phyloP scores from a whole-genome alignment of 495 filamentous ascomycete genomes.

The Hyaloscypha bicolor region DNA sequence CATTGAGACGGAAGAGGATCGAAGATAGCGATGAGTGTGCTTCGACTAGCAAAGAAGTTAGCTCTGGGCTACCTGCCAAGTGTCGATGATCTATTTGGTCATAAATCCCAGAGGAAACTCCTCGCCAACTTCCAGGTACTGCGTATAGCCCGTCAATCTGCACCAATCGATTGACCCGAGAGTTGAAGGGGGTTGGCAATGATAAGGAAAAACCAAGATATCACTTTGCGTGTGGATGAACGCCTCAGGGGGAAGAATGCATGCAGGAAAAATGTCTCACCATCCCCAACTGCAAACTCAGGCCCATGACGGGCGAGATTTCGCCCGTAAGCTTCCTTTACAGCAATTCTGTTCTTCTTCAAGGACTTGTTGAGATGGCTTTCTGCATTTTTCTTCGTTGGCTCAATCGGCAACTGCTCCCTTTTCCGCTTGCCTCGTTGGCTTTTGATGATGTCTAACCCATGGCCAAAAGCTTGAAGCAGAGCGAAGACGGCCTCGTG shows the following conservation, averaged over 20 bases:
- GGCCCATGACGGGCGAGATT: constrained; percentile 22
- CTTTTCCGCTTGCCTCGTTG: constrained; percentile 11
- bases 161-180: background rate
- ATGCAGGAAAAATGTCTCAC: constrained; percentile 14
- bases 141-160: background rate
- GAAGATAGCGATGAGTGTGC: constrained; percentile 28
- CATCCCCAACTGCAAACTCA: constrained; percentile 30
- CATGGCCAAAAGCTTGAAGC: constrained; percentile 26
- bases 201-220: background rate
- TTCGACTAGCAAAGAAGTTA: constrained; percentile 21
- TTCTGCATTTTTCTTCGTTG: constrained; percentile 17
- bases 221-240: background rate
- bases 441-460: constrained; percentile 28
- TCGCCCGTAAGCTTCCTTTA: constrained; percentile 26
- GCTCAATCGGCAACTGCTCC: constrained; percentile 16
- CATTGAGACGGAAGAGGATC: constrained; percentile 32
- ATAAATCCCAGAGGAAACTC: background rate
- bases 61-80: background rate
- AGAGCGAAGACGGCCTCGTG: constrained; percentile 27
- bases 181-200: background rate
- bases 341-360: constrained; percentile 24
- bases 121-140: too few species aligned
- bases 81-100: background rate
- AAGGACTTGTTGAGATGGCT: constrained; percentile 23
- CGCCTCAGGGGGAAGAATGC: background rate